phyloP scores from a whole-genome alignment of 2,329 filamentous ascomycete genomes.

The Ophiostoma piceae region DNA sequence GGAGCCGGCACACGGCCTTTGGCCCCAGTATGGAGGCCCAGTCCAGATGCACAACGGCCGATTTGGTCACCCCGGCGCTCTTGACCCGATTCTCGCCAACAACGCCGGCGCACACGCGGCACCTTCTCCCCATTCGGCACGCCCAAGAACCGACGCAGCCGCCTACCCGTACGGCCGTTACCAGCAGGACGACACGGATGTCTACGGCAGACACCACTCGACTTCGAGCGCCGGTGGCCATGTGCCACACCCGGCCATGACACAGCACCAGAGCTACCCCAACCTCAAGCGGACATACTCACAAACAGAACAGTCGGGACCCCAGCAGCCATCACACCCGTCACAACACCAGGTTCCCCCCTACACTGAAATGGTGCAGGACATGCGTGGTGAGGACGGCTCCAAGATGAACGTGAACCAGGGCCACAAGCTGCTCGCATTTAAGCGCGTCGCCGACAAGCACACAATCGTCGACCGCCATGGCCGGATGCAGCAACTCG shows the following conservation, averaged over 20 bases:
- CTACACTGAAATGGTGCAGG: constrained; percentile 58
- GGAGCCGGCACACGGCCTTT: constrained; percentile 54
- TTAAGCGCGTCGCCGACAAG: constrained; percentile 54
- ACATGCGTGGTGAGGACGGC: constrained; percentile 51
- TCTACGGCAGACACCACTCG: constrained; percentile 46
- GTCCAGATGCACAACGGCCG: constrained; percentile 49
- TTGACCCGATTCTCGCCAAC: constrained; percentile 46
- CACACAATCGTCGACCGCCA: constrained; percentile 56
- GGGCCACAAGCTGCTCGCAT: constrained; percentile 57
- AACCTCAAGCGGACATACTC: constrained; percentile 55
- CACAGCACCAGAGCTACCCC: constrained; percentile 49
- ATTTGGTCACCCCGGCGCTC: constrained; percentile 40
- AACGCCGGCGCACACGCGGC: constrained; percentile 34
- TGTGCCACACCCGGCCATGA: constrained; percentile 38
- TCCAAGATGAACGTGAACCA: constrained; percentile 54
- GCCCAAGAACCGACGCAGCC: constrained; percentile 46
- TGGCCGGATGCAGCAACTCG: constrained; percentile 56
- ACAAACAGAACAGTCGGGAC: constrained; percentile 40
- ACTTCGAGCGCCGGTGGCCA: constrained; percentile 21
- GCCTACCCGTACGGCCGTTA: constrained; percentile 52
- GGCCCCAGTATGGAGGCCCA: constrained; percentile 52
- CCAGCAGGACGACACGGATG: constrained; percentile 49
- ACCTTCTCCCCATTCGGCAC: constrained; percentile 41
- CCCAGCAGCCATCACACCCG: constrained; percentile 16
- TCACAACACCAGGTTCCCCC: constrained; percentile 34